phyloP scores from a whole-genome alignment of 108 stramenopile species.

The Cyclotella atomus region DNA sequence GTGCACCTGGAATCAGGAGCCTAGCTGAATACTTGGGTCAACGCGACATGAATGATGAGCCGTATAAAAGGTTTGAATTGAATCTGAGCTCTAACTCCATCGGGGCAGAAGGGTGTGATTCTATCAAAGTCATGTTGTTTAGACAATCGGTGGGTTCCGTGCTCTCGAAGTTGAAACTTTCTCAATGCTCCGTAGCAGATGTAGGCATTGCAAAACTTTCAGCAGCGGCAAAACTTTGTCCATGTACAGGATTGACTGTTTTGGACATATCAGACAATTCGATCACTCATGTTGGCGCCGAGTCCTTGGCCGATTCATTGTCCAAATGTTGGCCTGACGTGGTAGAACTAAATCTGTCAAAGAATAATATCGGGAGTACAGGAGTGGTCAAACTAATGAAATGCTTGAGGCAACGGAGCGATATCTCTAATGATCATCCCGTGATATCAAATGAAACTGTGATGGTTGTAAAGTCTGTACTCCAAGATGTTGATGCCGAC shows the following conservation, averaged over 20 bases:
- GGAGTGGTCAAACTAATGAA: slow-evolving; percentile 34
- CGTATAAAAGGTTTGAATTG: slow-evolving; percentile 19
- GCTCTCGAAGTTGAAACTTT: slow-evolving; percentile 34
- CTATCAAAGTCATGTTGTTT: slow-evolving; percentile 20
- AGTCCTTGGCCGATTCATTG: slow-evolving; percentile 33
- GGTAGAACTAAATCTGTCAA: slow-evolving; percentile 49
- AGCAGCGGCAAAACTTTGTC: slow-evolving; percentile 4
- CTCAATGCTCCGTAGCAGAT: slow-evolving; percentile 54
- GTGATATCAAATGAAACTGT: slow-evolving; percentile 3
- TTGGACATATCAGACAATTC: slow-evolving; percentile 61
- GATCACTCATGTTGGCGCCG: slow-evolving; percentile 42
- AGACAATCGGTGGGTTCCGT: slow-evolving; percentile 24
- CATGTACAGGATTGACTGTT: slow-evolving; percentile 29
- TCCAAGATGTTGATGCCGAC: background rate
- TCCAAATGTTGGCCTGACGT: slow-evolving; percentile 35
- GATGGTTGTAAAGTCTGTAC: background rate
- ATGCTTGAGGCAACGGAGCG: slow-evolving; percentile 15
- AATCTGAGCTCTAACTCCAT: slow-evolving; percentile 35
- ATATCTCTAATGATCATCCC: background rate
- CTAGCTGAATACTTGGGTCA: slow-evolving; percentile 8
- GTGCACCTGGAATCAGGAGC: slow-evolving; percentile 19
- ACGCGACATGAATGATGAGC: slow-evolving; percentile 7
- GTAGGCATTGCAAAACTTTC: slow-evolving; percentile 52
- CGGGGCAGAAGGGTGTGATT: slow-evolving; percentile 27
- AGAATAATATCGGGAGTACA: slow-evolving; percentile 45